phyloP scores from a whole-genome alignment of 257 asterid species.

The Jaltomata sinuosa region DNA sequence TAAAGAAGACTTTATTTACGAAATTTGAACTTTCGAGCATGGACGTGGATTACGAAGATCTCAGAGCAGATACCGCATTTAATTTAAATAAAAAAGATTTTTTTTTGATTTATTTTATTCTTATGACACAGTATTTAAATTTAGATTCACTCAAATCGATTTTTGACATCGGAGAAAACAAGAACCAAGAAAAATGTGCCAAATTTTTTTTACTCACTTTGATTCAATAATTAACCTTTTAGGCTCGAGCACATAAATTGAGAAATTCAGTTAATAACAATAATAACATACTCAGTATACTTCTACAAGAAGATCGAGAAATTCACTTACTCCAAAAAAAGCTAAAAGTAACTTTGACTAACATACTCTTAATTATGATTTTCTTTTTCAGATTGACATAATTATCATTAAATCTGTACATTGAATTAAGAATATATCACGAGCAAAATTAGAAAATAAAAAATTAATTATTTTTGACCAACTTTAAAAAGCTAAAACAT shows the following conservation, averaged over 20 bases:
- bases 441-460: not conserved
- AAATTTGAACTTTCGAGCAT: not conserved
- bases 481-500: no score
- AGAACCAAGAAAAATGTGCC: not conserved
- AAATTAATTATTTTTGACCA: not conserved
- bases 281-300: no score
- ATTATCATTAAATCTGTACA: not conserved
- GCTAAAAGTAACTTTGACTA: not conserved
- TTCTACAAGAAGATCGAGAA: no score
- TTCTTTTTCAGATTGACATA: not conserved
- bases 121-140: not conserved
- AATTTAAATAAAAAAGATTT: not conserved
- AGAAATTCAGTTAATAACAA: no score
- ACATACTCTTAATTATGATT: not conserved
- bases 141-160: not conserved
- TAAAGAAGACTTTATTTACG: no score
- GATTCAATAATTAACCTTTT: not conserved
- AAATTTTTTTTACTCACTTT: not conserved
- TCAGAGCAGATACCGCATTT: not conserved
- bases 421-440: not conserved
- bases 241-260: not conserved
- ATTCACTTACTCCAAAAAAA: not conserved
- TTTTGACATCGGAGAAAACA: not conserved
- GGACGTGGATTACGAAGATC: not conserved
- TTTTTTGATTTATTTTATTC: not conserved